Percentiles rank a stretch among this genome's conserved stretches.
These are phyloP conservation scores for Aspergillus eucalypticola DNA, from an alignment of 2,329 filamentous ascomycete species.

Conservation along the genomic window DNA sequence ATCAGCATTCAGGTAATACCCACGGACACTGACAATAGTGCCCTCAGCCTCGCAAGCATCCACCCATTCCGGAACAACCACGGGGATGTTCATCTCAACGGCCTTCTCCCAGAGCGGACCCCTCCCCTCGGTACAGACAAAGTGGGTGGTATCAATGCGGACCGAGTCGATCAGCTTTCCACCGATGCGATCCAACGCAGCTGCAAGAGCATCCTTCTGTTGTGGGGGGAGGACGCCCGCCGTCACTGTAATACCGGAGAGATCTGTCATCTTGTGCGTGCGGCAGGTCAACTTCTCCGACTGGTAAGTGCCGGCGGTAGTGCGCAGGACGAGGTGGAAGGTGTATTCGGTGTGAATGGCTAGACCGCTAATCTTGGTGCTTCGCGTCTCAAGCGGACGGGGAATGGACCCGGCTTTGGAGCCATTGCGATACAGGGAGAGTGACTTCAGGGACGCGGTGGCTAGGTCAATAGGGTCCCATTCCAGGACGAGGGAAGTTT, in stretches of 20 bases:
- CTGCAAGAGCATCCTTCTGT: conserved; percentile 69
- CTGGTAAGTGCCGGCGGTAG: conserved; percentile 81
- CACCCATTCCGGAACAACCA: conserved; percentile 95
- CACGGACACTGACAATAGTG: conserved; percentile 87
- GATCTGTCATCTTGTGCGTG: conserved; percentile 98
- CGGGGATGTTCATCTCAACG: conserved; percentile 94
- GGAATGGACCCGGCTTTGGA: conserved; percentile 96
- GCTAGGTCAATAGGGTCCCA: conserved; percentile 95
- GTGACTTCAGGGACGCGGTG: conserved; percentile 84
- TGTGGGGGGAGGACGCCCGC: conserved; percentile 78
- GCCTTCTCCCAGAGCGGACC: conserved; percentile 94
- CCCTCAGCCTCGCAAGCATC: conserved; percentile 94
- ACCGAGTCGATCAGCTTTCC: conserved; percentile 88
- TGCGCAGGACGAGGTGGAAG: conserved; percentile 89
- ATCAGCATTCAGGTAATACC: conserved; percentile 92
- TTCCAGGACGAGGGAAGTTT: conserved; percentile 96
- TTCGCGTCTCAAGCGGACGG: conserved; percentile 79
- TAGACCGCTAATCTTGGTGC: conserved; percentile 93
- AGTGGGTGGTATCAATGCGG: conserved; percentile 96
- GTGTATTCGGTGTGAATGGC: conserved; percentile 96
- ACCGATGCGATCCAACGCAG: conserved; percentile 82
- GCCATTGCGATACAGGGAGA: conserved; percentile 91
- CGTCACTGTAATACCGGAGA: conserved; percentile 92
- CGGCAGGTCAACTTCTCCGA: conserved; percentile 82
- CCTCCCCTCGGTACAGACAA: conserved; percentile 91